Evolutionary conservation across 2,329 filamentous ascomycete species (phyloP).

Genomic region (Phyllosticta capitalensis): DNA sequence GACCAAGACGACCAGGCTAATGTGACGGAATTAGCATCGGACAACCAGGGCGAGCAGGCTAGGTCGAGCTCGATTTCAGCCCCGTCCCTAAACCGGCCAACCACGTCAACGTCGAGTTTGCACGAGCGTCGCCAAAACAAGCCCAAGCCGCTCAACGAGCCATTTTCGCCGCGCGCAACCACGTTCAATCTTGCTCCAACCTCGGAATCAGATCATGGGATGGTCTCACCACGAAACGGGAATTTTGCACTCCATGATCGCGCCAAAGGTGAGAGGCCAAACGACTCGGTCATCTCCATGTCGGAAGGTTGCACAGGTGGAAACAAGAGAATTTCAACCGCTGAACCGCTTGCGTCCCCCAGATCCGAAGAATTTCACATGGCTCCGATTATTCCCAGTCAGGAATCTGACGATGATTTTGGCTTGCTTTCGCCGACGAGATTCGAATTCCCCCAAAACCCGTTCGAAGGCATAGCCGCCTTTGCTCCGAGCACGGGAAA

Average conservation of each 20-base stretch:
- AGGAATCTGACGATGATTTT: slow-evolving; percentile 27
- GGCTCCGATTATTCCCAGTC: slow-evolving; percentile 18
- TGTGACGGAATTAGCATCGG: slow-evolving; percentile 4
- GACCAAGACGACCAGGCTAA: slow-evolving; percentile 15
- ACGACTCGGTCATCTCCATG: slow-evolving; percentile 11
- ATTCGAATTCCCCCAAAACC: slow-evolving; percentile 30
- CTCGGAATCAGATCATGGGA: background rate
- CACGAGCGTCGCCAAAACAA: slow-evolving; percentile 10
- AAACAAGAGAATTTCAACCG: background rate
- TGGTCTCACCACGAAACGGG: slow-evolving; percentile 6
- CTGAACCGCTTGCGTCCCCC: slow-evolving; percentile 25
- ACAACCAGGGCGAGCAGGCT: background rate
- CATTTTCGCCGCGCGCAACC: background rate
- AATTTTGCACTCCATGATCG: slow-evolving; percentile 7
- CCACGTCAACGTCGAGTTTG: slow-evolving; percentile 1
- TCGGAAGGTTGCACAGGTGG: slow-evolving; percentile 1
- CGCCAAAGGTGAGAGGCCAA: slow-evolving; percentile 3
- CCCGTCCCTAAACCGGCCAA: background rate
- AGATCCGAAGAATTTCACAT: slow-evolving; percentile 28
- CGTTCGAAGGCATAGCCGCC: slow-evolving; percentile 17
- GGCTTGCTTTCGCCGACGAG: slow-evolving; percentile 31
- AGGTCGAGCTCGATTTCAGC: background rate
- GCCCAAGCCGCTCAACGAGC: slow-evolving; percentile 4
- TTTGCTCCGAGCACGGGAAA: background rate
- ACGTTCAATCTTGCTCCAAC: background rate